Conservation (phyloP, 495 filamentous ascomycete species). For the Symbiotaphrina buchneri region DNA sequence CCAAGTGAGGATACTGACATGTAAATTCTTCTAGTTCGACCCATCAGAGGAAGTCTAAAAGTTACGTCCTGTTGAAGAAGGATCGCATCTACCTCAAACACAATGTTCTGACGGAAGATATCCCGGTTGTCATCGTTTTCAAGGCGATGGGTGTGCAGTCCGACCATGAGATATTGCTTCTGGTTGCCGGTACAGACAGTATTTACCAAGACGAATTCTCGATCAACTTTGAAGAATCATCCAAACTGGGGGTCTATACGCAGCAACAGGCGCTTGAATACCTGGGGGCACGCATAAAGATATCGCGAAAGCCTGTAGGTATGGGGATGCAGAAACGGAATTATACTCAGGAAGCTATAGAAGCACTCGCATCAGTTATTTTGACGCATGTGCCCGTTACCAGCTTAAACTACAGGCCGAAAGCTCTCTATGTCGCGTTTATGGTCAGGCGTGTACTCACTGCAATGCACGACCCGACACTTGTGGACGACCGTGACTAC, state of each 20-base stretch:
- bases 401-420: conserved; percentile 79
- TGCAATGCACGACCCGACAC: conserved; percentile 65
- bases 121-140: conserved; percentile 77
- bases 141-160: conserved; percentile 88
- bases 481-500: conserved; percentile 93
- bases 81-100: conserved; percentile 74
- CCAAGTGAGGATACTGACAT: not conserved
- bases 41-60: conserved; percentile 92
- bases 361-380: conserved; percentile 75
- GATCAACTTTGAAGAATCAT: conserved; percentile 81
- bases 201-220: conserved; percentile 83
- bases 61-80: conserved; percentile 81
- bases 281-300: conserved; percentile 65
- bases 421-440: conserved; percentile 84
- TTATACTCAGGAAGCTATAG: conserved; percentile 68
- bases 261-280: conserved; percentile 91
- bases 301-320: conserved; percentile 36
- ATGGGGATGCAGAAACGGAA: conserved; percentile 34
- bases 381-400: conserved; percentile 83
- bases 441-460: conserved; percentile 90
- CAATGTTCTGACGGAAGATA: conserved; percentile 76
- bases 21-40: conserved; percentile 44
- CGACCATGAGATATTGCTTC: conserved; percentile 77
- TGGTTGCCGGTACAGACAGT: conserved; percentile 66
- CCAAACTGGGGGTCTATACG: conserved; percentile 59